Conservation (phyloP, 2,329 filamentous ascomycete species). For the Botrytis cinerea region DNA sequence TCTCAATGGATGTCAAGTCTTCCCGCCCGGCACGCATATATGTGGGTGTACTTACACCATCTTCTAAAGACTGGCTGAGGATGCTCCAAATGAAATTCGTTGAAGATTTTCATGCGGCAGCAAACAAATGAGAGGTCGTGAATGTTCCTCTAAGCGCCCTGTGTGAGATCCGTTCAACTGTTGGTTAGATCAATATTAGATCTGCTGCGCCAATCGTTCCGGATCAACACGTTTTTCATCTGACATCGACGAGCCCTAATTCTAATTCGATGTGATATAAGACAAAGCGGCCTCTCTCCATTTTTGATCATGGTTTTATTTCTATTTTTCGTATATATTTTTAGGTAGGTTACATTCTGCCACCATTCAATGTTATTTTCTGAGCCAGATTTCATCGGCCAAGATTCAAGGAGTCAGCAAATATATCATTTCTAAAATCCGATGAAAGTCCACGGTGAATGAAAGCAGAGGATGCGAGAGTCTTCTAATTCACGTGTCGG, state of each 20-base stretch:
- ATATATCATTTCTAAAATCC: background rate
- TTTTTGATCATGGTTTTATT: background rate
- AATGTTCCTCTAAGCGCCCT: conserved; percentile 6
- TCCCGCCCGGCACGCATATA: background rate
- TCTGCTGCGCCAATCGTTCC: conserved; percentile 4
- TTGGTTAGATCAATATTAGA: background rate
- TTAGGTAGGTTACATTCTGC: background rate
- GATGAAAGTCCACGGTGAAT: background rate
- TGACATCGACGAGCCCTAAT: background rate
- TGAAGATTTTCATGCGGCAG: background rate
- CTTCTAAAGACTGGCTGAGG: background rate
- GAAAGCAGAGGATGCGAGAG: background rate
- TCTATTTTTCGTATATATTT: background rate
- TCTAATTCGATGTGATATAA: background rate
- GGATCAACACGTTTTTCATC: conserved; percentile 3
- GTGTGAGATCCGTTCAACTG: background rate
- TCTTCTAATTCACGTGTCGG: background rate
- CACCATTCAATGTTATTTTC: background rate
- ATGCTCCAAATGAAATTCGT: background rate
- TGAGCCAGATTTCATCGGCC: background rate
- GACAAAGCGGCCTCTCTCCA: background rate
- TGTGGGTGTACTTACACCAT: background rate
- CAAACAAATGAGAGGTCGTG: background rate
- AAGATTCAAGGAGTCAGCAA: conserved; percentile 1
- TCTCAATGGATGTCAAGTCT: background rate